Base-by-base conservation (phyloP, 2,329 filamentous ascomycete genomes). In the Zelopaecilomyces penicillatus region DNA sequence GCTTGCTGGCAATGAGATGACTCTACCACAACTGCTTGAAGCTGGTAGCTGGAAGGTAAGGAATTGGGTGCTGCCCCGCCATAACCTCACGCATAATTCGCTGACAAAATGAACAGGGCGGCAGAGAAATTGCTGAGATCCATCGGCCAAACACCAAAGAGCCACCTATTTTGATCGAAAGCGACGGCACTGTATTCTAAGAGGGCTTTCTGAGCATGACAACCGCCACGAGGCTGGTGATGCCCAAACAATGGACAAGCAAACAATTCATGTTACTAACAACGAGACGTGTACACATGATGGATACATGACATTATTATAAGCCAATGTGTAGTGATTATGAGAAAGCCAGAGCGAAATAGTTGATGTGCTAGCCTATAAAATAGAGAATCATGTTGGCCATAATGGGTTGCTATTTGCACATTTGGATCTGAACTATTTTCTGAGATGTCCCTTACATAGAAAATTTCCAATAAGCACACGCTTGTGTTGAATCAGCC, bases 21-120 rank as follows among this genome's bases (percentile, higher is more conserved):
- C 73, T 35, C 66, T 97, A 54, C 82, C 90, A 5, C 93, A 98
- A 64, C 80, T 98, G 70, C 74, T 98, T 12, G 93, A 97, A 65
- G 93, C 91, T 10, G 93, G 93, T 42, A 95, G 87, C 60, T 98
- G 93, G 91, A 97, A 97, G 85, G 90, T 93, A 65, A 68, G 78
- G 32, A 19, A 19, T 19, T 19, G 19, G 3, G 19, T 19, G 19
- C 19, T 19, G 3, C 19, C 19, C 19, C 19, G 19, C 36, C 10
- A 27, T n/a, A 12, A 12, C 11, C 5, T 52, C 5, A 28, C 30
- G 8, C 1, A n/a, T 37, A 8, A 28, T 28, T 31, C 6, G 5
- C 45, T 47, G 34, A 47, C 35, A 30, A 26, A 27, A 26, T 4
- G 2, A 10, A 44, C 47, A 78, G 90, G 91, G 91, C 56, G 93